Evolutionary conservation across 805 yeast species (phyloP), one percentile per base, ranked within the genome.

Genomic region (Wilhelminamyces savonicus): DNA sequence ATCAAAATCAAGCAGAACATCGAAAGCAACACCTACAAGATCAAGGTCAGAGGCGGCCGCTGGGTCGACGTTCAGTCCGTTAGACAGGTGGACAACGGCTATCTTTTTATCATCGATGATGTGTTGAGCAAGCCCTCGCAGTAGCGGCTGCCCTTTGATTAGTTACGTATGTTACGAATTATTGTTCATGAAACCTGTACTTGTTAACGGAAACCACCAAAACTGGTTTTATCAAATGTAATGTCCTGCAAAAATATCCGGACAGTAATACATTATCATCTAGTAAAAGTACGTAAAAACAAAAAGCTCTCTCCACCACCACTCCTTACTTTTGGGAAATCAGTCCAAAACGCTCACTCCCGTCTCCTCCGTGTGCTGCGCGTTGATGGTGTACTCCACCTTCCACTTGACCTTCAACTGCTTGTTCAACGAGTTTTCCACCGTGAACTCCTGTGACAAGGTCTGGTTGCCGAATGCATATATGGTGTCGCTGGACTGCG

Each of bases 381-480:
- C 74, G 30, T 70, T 72, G 7, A 68, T 49, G 8, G 46, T 43
- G 50, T 73, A 84, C 33, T 71, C 71, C 15, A 72, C 68, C 52
- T 79, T 82, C 90, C 88, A 85, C 53, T 84, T 81, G 35, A 85
- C 65, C 54, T 82, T 83, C 41, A 81, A 58, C 16, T 50, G 52
- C 43, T 59, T 66, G 22, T 47, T 41, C 16, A 35, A 30, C 6
- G 56, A 44, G 41, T 56, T 63, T 29, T 61, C 67, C 21, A 56
- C 52, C 1, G 54, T 47, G 28, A 74, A 64, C 20, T 56, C 62
- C 54, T 83, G 92, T 4, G 62, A 53, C 12, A 81, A 61, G 5
- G 76, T 76, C 31, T 71, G 64, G 21, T 50, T 53, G 27, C 60
- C 62, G 31, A 62, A 64, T 3, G 74, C 68, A 33, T 65, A 62